Conservation (phyloP, 2,329 filamentous ascomycete genomes). For the Metarhizium album region DNA sequence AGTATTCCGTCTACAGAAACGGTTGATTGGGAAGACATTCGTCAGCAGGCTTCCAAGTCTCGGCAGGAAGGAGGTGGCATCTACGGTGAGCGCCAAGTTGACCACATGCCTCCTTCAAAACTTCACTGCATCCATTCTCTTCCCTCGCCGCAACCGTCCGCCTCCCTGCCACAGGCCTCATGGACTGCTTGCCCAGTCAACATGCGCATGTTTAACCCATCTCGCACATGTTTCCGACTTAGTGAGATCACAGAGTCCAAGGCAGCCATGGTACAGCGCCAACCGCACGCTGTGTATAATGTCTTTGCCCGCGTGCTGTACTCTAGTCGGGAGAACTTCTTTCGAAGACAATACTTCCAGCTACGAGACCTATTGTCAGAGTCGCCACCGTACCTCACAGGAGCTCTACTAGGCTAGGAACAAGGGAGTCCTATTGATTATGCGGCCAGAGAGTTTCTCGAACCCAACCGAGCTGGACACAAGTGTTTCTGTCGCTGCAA, state of each 20-base stretch:
- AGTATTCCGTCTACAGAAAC: slow-evolving; percentile 15
- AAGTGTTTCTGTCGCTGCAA: slow-evolving; percentile 24
- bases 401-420: slow-evolving; percentile 18
- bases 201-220: slow-evolving; percentile 8
- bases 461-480: slow-evolving; percentile 5
- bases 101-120: background rate
- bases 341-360: slow-evolving; percentile 49
- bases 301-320: slow-evolving; percentile 50
- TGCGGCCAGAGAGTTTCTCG: slow-evolving; percentile 15
- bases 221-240: slow-evolving; percentile 49
- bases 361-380: slow-evolving; percentile 53
- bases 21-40: slow-evolving; percentile 29
- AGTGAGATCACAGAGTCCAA: slow-evolving; percentile 46
- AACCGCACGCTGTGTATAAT: slow-evolving; percentile 41
- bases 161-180: background rate
- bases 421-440: slow-evolving; percentile 15
- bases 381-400: slow-evolving; percentile 37
- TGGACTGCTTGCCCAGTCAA: background rate
- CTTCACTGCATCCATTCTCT: too few relatives aligned
- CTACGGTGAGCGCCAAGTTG: background rate
- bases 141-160: background rate
- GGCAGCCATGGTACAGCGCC: slow-evolving; percentile 16
- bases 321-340: slow-evolving; percentile 41
- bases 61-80: background rate
- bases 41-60: slow-evolving; percentile 1